phyloP scores from a whole-genome alignment of 106 monocot species.

The Platanthera guangdongensis region DNA sequence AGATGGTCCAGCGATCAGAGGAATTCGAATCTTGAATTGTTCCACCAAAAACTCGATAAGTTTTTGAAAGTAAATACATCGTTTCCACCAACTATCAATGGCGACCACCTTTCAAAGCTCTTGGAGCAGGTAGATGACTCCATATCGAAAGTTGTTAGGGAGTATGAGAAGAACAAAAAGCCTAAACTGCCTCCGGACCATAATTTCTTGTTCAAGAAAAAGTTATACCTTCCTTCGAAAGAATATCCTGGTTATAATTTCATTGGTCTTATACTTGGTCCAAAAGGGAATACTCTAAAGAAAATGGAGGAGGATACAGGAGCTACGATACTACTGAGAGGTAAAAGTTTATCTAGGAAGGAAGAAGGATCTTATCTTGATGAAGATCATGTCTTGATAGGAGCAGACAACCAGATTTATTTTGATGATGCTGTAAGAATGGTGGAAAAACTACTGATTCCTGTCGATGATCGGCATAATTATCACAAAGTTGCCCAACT shows the following conservation, averaged over 20 bases:
- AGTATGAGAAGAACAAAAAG: slow-evolving; percentile 72
- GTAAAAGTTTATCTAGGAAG: slow-evolving; percentile 59
- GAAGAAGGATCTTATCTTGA: slow-evolving; percentile 42
- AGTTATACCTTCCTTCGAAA: slow-evolving; percentile 88
- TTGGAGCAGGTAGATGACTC: slow-evolving; percentile 66
- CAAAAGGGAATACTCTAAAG: slow-evolving; percentile 84
- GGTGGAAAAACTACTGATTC: slow-evolving; percentile 71
- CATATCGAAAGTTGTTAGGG: slow-evolving; percentile 67
- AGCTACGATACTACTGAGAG: slow-evolving; percentile 79
- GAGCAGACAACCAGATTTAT: slow-evolving; percentile 71
- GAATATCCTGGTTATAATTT: slow-evolving; percentile 96
- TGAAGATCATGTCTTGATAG: slow-evolving; percentile 89
- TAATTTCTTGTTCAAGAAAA: slow-evolving; percentile 69
- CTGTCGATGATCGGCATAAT: slow-evolving; percentile 44
- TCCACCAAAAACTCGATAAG: not conserved
- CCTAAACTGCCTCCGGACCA: slow-evolving; percentile 78
- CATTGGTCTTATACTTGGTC: slow-evolving; percentile 88
- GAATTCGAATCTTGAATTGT: not conserved
- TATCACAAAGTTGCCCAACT: slow-evolving; percentile 92
- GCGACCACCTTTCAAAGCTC: slow-evolving; percentile 30
- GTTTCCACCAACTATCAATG: not conserved
- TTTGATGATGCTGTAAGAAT: slow-evolving; percentile 82
- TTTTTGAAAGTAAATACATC: not conserved
- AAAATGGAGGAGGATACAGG: slow-evolving; percentile 97
- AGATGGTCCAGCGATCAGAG: slow-evolving; percentile 18